Evolutionary conservation across 179 eudicot genomes (phyloP), one percentile per base, ranked within the genome.

Genomic region (Corrigiola litoralis): DNA sequence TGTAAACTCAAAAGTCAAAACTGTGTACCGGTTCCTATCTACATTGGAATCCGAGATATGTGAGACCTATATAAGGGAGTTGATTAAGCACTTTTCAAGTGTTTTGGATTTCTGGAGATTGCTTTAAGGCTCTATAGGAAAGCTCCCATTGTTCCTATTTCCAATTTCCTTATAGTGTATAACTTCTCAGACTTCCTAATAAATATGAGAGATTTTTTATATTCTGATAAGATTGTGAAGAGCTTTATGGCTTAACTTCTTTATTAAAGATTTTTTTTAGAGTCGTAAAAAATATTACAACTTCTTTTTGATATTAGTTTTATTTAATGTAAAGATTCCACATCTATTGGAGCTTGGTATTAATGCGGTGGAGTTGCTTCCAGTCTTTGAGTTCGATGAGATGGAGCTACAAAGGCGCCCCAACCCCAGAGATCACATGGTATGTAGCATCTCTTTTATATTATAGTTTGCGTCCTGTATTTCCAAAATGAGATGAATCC

Each of bases 371-470:
- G 99, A 95, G 65, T 77, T 95, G 83, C 84, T 89, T 54, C 99
- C 99, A 33, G 85, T 95, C 72, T 95, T 95, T 77, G 99, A 95
- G 82, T 95, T 87, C 66, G 99, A 95, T 79, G 99, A 95, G 74
- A 81, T 95, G 81, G 99, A 95, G 82, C 74, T 92, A 58, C 97
- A 95, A 75, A 79, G 99, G 82, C 84, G 82, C 36, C 86, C 86
- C 28, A 92, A 95, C 72, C 86, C 92, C 28, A 84, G 99, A 76
- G 97, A 92, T 75, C 99, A 92, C 80, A 67, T 95, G 99, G 99
- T 95, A 76, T 72, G 68, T 29, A 62, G 41, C 17, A 60, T 62
- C 16, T 25, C 21, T 65, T 36, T 42, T 51, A 24, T 28, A n/a
- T 13, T 0, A 3, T 25, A 25, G n/a, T 27, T 20, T 27, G 8